These are phyloP conservation scores for Neolentinus lepideus DNA, from an alignment of 1,284 basidiomycete species.

Conservation along the genomic window DNA sequence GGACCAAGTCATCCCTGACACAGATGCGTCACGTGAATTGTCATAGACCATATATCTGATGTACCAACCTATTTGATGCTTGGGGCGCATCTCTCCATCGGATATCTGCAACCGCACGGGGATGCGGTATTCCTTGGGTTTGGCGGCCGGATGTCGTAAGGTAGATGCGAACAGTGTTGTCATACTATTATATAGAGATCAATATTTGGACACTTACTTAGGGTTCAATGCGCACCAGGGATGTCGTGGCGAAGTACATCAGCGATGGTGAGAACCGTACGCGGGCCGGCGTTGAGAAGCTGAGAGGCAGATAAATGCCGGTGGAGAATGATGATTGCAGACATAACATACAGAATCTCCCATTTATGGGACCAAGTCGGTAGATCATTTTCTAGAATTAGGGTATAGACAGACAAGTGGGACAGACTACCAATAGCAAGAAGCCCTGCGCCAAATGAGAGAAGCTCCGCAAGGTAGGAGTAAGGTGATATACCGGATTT, in stretches of 20 bases:
- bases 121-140: slow-evolving; percentile 60
- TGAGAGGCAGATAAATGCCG: not conserved
- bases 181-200: slow-evolving; percentile 35
- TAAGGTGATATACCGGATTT: slow-evolving; percentile 47
- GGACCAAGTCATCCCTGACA: slow-evolving; percentile 62
- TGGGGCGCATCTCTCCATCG: slow-evolving; percentile 59
- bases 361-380: slow-evolving; percentile 76
- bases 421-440: slow-evolving; percentile 56
- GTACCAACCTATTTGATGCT: slow-evolving; percentile 55
- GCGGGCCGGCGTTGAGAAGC: slow-evolving; percentile 38
- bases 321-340: slow-evolving; percentile 8
- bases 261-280: slow-evolving; percentile 67
- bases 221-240: slow-evolving; percentile 34
- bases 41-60: slow-evolving; percentile 3
- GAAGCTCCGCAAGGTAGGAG: slow-evolving; percentile 2
- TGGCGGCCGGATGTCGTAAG: slow-evolving; percentile 65
- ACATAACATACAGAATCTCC: slow-evolving; percentile 45
- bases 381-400: slow-evolving; percentile 72
- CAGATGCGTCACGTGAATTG: slow-evolving; percentile 3
- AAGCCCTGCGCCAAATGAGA: slow-evolving; percentile 41
- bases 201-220: slow-evolving; percentile 7
- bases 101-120: slow-evolving; percentile 54
- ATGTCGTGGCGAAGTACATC: slow-evolving; percentile 63
- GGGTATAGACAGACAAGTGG: slow-evolving; percentile 61
- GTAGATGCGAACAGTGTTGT: slow-evolving; percentile 54